Conservation (phyloP, 306 rosid genomes). For the Abrus pulchellus region DNA sequence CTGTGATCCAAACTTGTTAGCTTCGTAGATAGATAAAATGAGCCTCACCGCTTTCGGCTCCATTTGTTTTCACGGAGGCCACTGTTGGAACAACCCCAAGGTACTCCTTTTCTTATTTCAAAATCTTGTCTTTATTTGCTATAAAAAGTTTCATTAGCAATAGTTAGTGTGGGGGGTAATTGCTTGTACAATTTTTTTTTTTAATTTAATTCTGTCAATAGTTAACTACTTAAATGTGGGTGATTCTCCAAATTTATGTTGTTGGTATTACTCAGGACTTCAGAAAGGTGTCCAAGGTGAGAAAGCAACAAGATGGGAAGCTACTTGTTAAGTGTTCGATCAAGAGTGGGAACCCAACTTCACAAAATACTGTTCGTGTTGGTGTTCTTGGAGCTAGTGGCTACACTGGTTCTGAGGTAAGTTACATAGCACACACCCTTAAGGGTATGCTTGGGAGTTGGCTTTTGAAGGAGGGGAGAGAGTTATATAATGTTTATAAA, state of each 20-base stretch:
- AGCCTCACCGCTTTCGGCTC: slow-evolving; percentile 55
- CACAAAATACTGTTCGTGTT: slow-evolving; percentile 72
- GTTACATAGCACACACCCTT: neutral
- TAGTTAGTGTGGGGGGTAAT: neutral
- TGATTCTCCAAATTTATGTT: slow-evolving; percentile 3
- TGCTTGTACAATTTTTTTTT: neutral
- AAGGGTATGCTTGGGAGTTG: neutral
- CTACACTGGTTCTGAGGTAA: slow-evolving; percentile 97
- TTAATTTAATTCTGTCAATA: neutral
- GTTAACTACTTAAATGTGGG: slow-evolving; percentile 2
- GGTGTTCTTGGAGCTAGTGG: slow-evolving; percentile 99
- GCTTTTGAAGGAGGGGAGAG: too few relatives aligned
- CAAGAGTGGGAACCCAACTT: slow-evolving; percentile 51
- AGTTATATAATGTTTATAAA: too few relatives aligned
- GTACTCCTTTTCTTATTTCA: neutral
- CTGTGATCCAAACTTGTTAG: slow-evolving; percentile 13
- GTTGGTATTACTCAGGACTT: slow-evolving; percentile 39
- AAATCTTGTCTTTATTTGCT: slow-evolving; percentile 13
- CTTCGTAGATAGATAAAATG: slow-evolving; percentile 47
- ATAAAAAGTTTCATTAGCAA: neutral
- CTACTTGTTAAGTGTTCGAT: slow-evolving; percentile 67
- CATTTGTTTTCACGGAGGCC: slow-evolving; percentile 45
- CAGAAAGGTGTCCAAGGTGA: neutral
- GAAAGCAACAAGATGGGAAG: slow-evolving; percentile 59
- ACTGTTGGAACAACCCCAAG: slow-evolving; percentile 57